Evolutionary conservation across 164 flowering plant genomes (phyloP), one percentile per base, ranked within the genome.

Genomic region (Magnolia changhungtana): DNA sequence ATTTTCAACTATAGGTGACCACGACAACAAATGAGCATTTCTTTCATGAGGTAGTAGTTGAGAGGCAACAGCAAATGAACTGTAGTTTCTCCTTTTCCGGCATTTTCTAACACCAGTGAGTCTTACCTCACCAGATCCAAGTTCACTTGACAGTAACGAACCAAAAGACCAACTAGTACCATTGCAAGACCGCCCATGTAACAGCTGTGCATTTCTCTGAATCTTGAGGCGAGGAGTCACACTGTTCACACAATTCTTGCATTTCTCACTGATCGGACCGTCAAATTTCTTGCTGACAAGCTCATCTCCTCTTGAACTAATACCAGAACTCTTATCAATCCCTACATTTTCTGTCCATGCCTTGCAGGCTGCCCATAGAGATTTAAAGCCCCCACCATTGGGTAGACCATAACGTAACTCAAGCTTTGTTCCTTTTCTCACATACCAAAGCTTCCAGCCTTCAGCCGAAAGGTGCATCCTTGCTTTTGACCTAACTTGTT

Each of bases 361-460:
- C 76, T 78, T 74, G 80, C 94, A 91, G 61, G 95, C 95, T 67
- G 75, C 10, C 29, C 76, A 75, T 67, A 92, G 90, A 58, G 97
- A 87, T 72, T 8, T 10, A 75, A 78, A 90, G 7, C 9, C 0
- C 72, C 64, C 86, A 4, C 87, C 85, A 4, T 49, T 50, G 19
- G 95, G 95, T 52, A 93, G 85, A 23, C 2, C 4, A 61, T 88
- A 89, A n/a, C 83, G 82, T 72, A 83, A 24, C 72, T 81, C 83
- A 23, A 55, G 70, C 81, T 63, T 80, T 2, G 19, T 75, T 19
- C 8, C 13, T 74, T 52, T 71, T 7, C 18, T 9, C 49, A 0
- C 10, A 64, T 63, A 27, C 69, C 63, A 63, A 52, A 89, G 67
- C 52, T 0, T 74, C 95, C 98, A 92, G 9, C 97, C 96, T 69